Conservation (phyloP, 2,329 filamentous ascomycete genomes). For the Colletotrichum melonis region DNA sequence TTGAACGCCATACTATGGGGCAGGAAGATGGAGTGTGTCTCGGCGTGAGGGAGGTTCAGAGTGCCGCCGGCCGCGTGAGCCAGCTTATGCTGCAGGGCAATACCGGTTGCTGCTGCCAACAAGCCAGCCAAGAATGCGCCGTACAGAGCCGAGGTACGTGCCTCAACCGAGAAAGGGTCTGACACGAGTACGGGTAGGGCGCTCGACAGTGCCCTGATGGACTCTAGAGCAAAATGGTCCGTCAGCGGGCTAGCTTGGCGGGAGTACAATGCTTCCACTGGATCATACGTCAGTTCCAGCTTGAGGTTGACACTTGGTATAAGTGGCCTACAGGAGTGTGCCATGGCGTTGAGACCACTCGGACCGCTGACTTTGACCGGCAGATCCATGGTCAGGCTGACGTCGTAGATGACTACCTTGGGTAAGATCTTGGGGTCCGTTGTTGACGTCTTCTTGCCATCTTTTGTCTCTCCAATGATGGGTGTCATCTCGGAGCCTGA, state of each 20-base stretch:
- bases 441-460: slow-evolving; percentile 34
- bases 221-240: slow-evolving; percentile 29
- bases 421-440: slow-evolving; percentile 31
- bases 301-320: background rate
- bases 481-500: slow-evolving; percentile 71
- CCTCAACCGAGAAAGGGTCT: slow-evolving; percentile 54
- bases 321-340: slow-evolving; percentile 25
- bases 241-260: slow-evolving; percentile 31
- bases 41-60: slow-evolving; percentile 32
- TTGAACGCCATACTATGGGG: slow-evolving; percentile 34
- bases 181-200: slow-evolving; percentile 64
- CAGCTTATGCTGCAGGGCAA: slow-evolving; percentile 35
- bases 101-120: slow-evolving; percentile 23
- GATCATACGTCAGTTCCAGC: background rate
- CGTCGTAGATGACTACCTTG: slow-evolving; percentile 35
- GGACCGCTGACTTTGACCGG: slow-evolving; percentile 29
- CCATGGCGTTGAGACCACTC: slow-evolving; percentile 34
- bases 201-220: slow-evolving; percentile 29
- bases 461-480: slow-evolving; percentile 34
- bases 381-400: slow-evolving; percentile 33
- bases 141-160: slow-evolving; percentile 48
- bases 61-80: slow-evolving; percentile 30
- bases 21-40: slow-evolving; percentile 33
- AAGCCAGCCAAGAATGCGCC: slow-evolving; percentile 33
- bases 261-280: slow-evolving; percentile 33